Evolutionary conservation across 2,329 filamentous ascomycete genomes (phyloP).

Genomic region (Talaromyces piceae): DNA sequence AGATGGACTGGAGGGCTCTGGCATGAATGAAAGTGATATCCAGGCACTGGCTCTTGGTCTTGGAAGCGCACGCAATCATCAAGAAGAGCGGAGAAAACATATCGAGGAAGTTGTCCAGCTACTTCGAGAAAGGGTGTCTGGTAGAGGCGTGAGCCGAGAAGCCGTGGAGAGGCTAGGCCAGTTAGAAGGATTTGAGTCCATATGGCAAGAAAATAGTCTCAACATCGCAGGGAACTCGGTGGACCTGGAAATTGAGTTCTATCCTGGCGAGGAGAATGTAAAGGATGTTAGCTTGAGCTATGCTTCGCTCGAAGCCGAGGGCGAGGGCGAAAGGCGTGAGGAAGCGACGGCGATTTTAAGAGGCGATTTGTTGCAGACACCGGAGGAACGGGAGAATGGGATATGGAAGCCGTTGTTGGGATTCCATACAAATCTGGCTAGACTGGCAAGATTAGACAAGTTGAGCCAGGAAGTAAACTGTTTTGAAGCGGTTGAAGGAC

Average conservation of each 20-base stretch:
- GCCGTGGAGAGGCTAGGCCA: slow-evolving; percentile 36
- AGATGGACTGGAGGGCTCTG: slow-evolving; percentile 27
- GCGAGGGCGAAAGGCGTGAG: slow-evolving; percentile 34
- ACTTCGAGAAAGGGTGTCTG: slow-evolving; percentile 33
- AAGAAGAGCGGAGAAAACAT: slow-evolving; percentile 34
- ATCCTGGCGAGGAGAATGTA: slow-evolving; percentile 32
- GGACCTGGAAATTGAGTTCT: slow-evolving; percentile 41
- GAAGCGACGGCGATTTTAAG: slow-evolving; percentile 38
- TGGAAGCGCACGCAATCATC: slow-evolving; percentile 27
- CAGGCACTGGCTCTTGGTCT: slow-evolving; percentile 32
- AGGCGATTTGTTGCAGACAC: slow-evolving; percentile 29
- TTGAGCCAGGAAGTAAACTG: slow-evolving; percentile 40
- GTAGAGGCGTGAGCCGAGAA: slow-evolving; percentile 38
- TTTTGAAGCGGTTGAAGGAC: slow-evolving; percentile 39
- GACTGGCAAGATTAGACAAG: slow-evolving; percentile 38
- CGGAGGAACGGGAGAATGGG: slow-evolving; percentile 23
- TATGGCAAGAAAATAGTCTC: slow-evolving; percentile 41
- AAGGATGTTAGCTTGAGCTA: slow-evolving; percentile 38
- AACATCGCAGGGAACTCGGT: slow-evolving; percentile 41
- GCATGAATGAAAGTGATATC: slow-evolving; percentile 33
- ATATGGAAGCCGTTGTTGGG: slow-evolving; percentile 31
- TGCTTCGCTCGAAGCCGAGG: slow-evolving; percentile 30
- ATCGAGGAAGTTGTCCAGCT: slow-evolving; percentile 36
- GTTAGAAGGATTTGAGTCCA: slow-evolving; percentile 39
- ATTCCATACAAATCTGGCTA: slow-evolving; percentile 38